Evolutionary conservation across 495 filamentous ascomycete genomes (phyloP).

Genomic region (Daldinia concentrica): DNA sequence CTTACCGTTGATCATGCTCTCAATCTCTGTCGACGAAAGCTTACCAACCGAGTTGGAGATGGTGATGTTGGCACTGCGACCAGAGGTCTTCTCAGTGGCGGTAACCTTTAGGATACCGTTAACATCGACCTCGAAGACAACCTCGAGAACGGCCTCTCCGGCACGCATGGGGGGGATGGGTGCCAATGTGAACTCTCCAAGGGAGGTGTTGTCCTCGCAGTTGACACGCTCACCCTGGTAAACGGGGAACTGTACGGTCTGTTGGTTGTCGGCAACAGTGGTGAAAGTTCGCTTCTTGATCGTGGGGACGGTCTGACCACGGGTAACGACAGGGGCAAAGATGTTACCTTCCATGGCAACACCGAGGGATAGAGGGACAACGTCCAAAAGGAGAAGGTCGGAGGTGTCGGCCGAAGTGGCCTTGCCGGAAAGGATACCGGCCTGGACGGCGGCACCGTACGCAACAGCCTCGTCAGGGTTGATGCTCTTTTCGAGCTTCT

Average conservation of each 20-base stretch:
- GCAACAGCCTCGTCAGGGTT: slow-evolving; percentile 99
- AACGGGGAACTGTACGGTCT: slow-evolving; percentile 96
- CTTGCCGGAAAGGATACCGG: slow-evolving; percentile 97
- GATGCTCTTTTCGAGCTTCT: slow-evolving; percentile 99
- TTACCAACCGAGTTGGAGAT: slow-evolving; percentile 99
- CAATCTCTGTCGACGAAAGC: slow-evolving; percentile 92
- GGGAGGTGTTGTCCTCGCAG: slow-evolving; percentile 98
- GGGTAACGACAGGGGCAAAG: slow-evolving; percentile 93
- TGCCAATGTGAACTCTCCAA: slow-evolving; percentile 98
- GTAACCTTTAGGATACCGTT: slow-evolving; percentile 99
- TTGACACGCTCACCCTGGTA: slow-evolving; percentile 99
- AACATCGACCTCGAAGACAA: slow-evolving; percentile 99
- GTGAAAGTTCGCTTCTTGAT: slow-evolving; percentile 98
- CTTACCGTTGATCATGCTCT: slow-evolving; percentile 93
- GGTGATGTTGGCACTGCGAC: slow-evolving; percentile 98
- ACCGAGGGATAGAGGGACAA: slow-evolving; percentile 96
- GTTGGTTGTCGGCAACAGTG: slow-evolving; percentile 95
- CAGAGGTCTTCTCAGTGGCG: slow-evolving; percentile 98
- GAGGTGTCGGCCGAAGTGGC: slow-evolving; percentile 93
- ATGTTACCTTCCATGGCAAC: slow-evolving; percentile 99
- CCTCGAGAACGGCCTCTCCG: slow-evolving; percentile 96
- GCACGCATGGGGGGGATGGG: slow-evolving; percentile 98
- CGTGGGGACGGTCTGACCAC: slow-evolving; percentile 90
- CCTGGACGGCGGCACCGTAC: slow-evolving; percentile 98
- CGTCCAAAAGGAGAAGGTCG: slow-evolving; percentile 95